Percentiles rank a stretch among this genome's conserved stretches.
Evolutionary conservation across 441 rosid species (phyloP).

Genomic region (Kokia cookei): DNA sequence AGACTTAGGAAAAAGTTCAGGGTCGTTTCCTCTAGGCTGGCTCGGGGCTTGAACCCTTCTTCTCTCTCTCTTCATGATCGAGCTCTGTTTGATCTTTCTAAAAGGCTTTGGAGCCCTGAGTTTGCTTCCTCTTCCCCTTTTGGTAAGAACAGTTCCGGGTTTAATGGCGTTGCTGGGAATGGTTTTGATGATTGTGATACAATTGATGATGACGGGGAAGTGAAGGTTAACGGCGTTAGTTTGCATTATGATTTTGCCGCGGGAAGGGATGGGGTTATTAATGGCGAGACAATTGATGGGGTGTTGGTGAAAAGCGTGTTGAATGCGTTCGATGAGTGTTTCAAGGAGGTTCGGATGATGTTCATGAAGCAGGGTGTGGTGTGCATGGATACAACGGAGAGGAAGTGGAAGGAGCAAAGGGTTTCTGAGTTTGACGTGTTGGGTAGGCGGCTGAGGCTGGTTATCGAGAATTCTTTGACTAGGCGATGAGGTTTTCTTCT

Average conservation of each 20-base stretch:
- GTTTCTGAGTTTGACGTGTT: slow-evolving; percentile 29
- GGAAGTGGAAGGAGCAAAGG: slow-evolving; percentile 25
- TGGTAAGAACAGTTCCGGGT: not conserved
- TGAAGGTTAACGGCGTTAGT: slow-evolving; percentile 6
- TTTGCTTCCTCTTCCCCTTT: slow-evolving; percentile 18
- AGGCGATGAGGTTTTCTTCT: not conserved
- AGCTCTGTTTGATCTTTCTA: slow-evolving; percentile 17
- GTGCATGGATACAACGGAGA: slow-evolving; percentile 14
- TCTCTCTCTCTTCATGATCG: slow-evolving; percentile 20
- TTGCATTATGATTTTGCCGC: not conserved
- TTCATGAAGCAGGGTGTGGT: not conserved
- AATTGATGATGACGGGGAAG: slow-evolving; percentile 1
- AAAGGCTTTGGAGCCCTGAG: slow-evolving; percentile 23
- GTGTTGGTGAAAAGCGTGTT: slow-evolving; percentile 17
- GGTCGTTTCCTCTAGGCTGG: slow-evolving; percentile 24
- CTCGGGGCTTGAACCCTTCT: slow-evolving; percentile 19
- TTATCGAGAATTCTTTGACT: slow-evolving; percentile 23
- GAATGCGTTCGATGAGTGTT: slow-evolving; percentile 25
- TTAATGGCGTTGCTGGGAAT: not conserved
- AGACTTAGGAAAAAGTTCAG: slow-evolving; percentile 35
- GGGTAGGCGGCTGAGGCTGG: slow-evolving; percentile 29
- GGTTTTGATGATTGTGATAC: not conserved
- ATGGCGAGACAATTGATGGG: not conserved
- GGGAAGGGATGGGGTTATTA: not conserved
- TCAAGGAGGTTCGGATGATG: slow-evolving; percentile 18